phyloP scores from a whole-genome alignment of 495 filamentous ascomycete genomes.

The Aspergillus panamensis region DNA sequence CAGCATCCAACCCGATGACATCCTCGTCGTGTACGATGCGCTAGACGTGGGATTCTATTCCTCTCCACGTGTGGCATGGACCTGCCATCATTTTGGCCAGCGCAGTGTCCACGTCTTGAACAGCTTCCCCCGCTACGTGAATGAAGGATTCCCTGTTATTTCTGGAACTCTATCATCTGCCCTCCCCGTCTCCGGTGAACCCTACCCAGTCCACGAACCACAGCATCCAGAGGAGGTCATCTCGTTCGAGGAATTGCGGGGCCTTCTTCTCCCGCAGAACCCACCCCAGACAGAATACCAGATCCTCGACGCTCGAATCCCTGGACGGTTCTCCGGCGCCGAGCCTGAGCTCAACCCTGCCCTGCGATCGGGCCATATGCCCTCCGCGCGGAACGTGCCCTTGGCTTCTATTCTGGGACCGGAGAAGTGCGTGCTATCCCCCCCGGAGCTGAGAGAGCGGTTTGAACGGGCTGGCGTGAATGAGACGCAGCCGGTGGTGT shows the following conservation, averaged over 20 bases:
- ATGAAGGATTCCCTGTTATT: constrained; percentile 15
- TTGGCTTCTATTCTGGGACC: constrained; percentile 22
- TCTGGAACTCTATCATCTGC: background rate
- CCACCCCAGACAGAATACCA: constrained; percentile 5
- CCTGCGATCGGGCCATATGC: constrained; percentile 33
- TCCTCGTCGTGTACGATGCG: constrained; percentile 34
- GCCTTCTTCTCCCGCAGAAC: background rate
- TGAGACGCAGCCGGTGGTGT: constrained; percentile 14
- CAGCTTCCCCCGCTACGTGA: constrained; percentile 28
- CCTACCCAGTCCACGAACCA: constrained; percentile 12
- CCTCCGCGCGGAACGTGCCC: constrained; percentile 29
- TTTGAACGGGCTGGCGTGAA: constrained; percentile 25
- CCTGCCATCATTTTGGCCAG: constrained; percentile 28
- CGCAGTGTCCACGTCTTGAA: constrained; percentile 31
- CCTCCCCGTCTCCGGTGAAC: background rate
- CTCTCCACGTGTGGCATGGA: constrained; percentile 33
- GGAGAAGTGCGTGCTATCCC: constrained; percentile 17
- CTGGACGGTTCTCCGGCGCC: constrained; percentile 20
- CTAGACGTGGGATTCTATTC: constrained; percentile 30
- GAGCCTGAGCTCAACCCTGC: constrained; percentile 10
- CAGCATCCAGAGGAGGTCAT: constrained; percentile 15
- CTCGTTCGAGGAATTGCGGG: constrained; percentile 23
- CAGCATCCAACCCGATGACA: constrained; percentile 26
- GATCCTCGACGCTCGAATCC: constrained; percentile 25
- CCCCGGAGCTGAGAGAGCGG: constrained; percentile 15